Base-by-base conservation (phyloP, 352 stramenopile species). In the Pythium aquatile region DNA sequence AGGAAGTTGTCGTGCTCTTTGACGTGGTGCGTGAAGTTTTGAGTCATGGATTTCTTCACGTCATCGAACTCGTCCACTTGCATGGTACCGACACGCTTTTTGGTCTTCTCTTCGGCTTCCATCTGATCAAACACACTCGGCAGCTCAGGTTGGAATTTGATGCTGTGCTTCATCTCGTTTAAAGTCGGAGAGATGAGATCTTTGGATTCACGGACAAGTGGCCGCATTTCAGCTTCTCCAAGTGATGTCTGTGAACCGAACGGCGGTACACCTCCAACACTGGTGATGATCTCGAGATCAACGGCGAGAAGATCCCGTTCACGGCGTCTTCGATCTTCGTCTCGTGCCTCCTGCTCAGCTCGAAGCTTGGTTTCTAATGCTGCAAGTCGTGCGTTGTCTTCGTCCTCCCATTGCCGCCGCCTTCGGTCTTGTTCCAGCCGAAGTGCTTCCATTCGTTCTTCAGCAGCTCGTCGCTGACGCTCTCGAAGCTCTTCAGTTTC, bases 91-190 rank as follows among this genome's bases (percentile, higher is more conserved):
- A 83, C 51, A 4, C 66, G 71, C 56, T 79, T 82, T 4, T 66
- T 74, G 14, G 67, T 58, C 55, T 79, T 75, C 33, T 91, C 83
- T 63, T 90, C 83, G 8, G 77, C 82, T 59, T 94, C 84, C 28
- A 96, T 80, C 40, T 91, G 70, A 40, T 88, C 83, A 46, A 95
- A 92, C 49, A 96, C 51, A 44, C 82, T 93, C 13, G 83, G 78
- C 1, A 94, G 77, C 9, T 90, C 77, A 4, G 78, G 70, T 28
- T 76, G 58, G 11, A 58, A 40, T 33, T 58, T 75, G 53, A 85
- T 72, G 28, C 72, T 69, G n/a, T 78, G 58, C 20, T 71, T 71
- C 51, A 74, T 72, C 49, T 65, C 66, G 16, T 77, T 49, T 2
- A 74, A 26, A n/a, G 63, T 65, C 8, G 69, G 61, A 51, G 75